Evolutionary conservation across 2,329 filamentous ascomycete species (phyloP), one percentile per base, ranked within the genome.

Genomic region (Pseudogymnoascus sp.): DNA sequence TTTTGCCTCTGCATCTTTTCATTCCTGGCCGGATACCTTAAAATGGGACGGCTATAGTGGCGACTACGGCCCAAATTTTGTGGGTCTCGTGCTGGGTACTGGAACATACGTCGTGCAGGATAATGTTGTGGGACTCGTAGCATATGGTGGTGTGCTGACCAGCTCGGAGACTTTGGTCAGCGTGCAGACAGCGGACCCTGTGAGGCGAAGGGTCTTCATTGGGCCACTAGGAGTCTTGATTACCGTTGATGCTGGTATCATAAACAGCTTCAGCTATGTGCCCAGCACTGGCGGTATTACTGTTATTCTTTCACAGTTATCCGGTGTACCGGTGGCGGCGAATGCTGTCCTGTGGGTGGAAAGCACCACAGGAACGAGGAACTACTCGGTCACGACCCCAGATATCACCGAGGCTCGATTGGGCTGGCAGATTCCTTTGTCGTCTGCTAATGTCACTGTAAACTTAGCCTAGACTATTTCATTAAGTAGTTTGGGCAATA

Each of bases 11-110:
- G 79, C 80, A 1, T 80, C 80, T 0, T 85, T 86, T 68, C 83
- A 86, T 69, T 81, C 80, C 0, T 84, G 75, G 68, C 82, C 83
- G 0, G 78, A 84, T 36, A 79, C 80, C 0, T 72, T 85, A 31
- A 74, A 73, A 21, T 85, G 83, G 80, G 83, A 86, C 65, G 77
- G 75, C 0, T 82, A 81, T 64, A 80, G 76, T 7, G 82, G 83
- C 1, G 84, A 86, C 68, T 85, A 85, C 62, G 83, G 83, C 0
- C 78, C 77, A 0, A 80, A 78, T 1, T 83, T 85, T 63, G 62
- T 84, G 0, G 83, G 82, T 0, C 70, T 82, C 48, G 76, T 77
- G 0, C 71, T 84, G 0, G 81, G 78, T 0, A 77, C 80, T 3
- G 78, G 76, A 0, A 78, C 78, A 0, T 84, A 83, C 62, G 71